A percentile compares a stretch with the other conserved stretches of the same genome.
Conservation (phyloP, 2,329 filamentous ascomycete species). For the Phaeomoniella chlamydospora region DNA sequence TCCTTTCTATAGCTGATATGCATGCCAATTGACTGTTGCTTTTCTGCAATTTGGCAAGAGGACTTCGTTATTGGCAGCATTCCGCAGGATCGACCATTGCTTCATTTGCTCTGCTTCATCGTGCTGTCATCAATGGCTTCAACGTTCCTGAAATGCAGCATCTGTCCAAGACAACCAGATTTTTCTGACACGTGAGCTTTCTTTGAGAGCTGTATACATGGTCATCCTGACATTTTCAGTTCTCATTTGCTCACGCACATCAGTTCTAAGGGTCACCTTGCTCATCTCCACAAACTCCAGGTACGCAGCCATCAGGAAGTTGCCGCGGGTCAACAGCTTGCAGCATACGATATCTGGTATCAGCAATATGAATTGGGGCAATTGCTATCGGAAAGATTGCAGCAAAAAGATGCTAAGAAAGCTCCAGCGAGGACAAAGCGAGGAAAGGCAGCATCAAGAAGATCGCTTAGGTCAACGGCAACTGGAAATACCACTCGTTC, state of each 20-base stretch:
- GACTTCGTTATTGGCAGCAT: slow-evolving; percentile 2
- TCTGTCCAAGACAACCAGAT: slow-evolving; percentile 63
- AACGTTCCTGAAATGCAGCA: slow-evolving; percentile 63
- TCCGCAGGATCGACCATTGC: background rate
- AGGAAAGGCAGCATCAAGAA: slow-evolving; percentile 1
- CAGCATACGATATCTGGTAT: slow-evolving; percentile 69
- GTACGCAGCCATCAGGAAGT: slow-evolving; percentile 54
- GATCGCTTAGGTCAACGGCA: background rate
- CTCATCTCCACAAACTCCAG: slow-evolving; percentile 68
- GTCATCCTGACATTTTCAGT: background rate
- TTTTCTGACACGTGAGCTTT: slow-evolving; percentile 65
- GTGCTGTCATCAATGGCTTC: slow-evolving; percentile 19
- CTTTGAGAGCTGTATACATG: background rate
- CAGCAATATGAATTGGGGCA: slow-evolving; percentile 52
- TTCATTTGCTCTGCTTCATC: slow-evolving; percentile 5
- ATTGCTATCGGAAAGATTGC: slow-evolving; percentile 65
- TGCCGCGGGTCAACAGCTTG: slow-evolving; percentile 47
- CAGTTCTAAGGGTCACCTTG: slow-evolving; percentile 80
- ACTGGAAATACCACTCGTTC: slow-evolving; percentile 1
- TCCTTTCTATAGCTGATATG: no score
- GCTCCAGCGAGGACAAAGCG: slow-evolving; percentile 11
- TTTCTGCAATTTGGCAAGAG: slow-evolving; percentile 1
- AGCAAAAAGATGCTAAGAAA: slow-evolving; percentile 58
- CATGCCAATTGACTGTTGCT: no score
- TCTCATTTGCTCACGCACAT: slow-evolving; percentile 89